Conservation (phyloP, 352 stramenopile species). For the Thalassiosira mediterranea region DNA sequence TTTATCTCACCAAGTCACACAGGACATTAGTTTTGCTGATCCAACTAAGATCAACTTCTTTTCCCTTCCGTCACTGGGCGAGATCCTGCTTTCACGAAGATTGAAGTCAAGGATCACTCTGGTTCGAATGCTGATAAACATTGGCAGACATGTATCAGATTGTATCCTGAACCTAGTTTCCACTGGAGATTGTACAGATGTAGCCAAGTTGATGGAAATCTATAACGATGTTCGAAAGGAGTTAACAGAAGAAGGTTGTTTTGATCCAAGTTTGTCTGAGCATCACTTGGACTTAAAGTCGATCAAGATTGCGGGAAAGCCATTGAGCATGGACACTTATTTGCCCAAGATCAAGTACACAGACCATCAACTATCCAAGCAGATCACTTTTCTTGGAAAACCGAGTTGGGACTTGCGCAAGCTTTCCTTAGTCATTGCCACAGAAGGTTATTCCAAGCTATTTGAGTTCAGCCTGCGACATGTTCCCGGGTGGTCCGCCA, state of each 20-base stretch:
- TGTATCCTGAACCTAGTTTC: no score
- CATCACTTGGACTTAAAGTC: no score
- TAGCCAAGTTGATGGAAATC: no score
- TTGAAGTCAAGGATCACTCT: background rate
- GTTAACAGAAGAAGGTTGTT: background rate
- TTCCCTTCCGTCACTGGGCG: background rate
- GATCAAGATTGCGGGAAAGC: no score
- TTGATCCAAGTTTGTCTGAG: no score
- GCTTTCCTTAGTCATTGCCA: constrained; percentile 11
- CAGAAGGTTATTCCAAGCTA: constrained; percentile 17
- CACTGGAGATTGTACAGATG: no score
- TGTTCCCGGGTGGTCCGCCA: constrained; percentile 18
- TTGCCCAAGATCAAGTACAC: no score
- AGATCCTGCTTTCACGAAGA: background rate
- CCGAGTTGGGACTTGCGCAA: background rate
- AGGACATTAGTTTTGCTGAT: no score
- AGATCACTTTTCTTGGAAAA: background rate
- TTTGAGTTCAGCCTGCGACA: constrained; percentile 17
- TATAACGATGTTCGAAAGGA: background rate
- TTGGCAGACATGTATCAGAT: background rate
- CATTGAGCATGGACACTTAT: no score
- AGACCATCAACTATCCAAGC: no score
- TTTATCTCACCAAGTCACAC: no score
- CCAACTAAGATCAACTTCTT: no score
- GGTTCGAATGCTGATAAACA: background rate